Evolutionary conservation across 2,329 filamentous ascomycete species (phyloP), one percentile per base, ranked within the genome.

Genomic region (Trichoderma arundinaceum): DNA sequence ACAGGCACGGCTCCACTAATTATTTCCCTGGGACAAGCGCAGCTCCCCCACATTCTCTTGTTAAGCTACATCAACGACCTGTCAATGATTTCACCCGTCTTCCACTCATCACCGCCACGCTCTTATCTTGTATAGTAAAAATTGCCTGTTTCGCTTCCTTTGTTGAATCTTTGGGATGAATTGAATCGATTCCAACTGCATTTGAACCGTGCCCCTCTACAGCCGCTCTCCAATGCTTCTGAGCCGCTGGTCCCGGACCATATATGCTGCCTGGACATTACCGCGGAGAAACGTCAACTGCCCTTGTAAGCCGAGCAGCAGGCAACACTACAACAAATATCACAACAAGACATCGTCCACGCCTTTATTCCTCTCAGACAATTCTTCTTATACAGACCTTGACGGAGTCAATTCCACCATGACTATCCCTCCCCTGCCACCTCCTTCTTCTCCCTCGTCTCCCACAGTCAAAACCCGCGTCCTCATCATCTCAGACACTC

Each of bases 401-500:
- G 7, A 41, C 44, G 17, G 13, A 9, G 28, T 9, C 46, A 4
- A 38, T 41, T 51, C 28, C 49, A 49, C n/a, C 17, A 54, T 46
- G 51, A 19, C 38, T 9, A 33, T 62, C 22, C 49, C 64, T 15
- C 51, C 58, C 19, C 41, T 39, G 28, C 22, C 49, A 10, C 32
- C 64, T 13, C 0, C 64, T 15, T 17, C 43, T 12, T 35, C 64
- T 4, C 38, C 61, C 15, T 41, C 64, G 2, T 38, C 66, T 0
- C 48, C 65, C 15, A 69, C 65, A 7, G 68, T 79, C 68, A 79
- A 75, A 57, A 79, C 77, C 1, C 75, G 75, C n/a, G 52, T 80
- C 46, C 72, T 79, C 66, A 75, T 79, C 67, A 72, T 79, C 52
- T 79, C 78, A 15, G 78, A 79, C 66, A 79, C 78, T 0, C 78